These are phyloP conservation scores for Naganishia friedmannii DNA, from an alignment of 768 basidiomycete genomes.

Conservation along the genomic window DNA sequence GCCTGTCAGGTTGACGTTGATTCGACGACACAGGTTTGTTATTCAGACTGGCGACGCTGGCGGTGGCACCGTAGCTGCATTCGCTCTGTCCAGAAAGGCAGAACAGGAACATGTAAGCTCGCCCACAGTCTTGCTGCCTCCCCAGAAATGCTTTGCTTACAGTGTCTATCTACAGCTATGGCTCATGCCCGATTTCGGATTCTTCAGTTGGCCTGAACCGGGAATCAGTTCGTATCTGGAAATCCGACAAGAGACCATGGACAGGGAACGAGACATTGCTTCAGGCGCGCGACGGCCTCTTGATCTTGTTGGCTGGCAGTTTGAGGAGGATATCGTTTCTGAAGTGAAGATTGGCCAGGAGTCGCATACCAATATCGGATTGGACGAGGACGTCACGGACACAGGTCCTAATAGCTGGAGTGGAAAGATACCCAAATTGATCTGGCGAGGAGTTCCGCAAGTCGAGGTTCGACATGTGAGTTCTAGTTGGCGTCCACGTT, in stretches of 20 bases:
- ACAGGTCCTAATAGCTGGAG: slow-evolving; percentile 30
- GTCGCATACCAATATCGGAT: not conserved
- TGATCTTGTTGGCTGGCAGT: not conserved
- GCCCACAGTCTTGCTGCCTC: not conserved
- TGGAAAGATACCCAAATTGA: slow-evolving; percentile 35
- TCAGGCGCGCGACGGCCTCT: not conserved
- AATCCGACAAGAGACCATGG: slow-evolving; percentile 31
- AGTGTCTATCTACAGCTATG: slow-evolving; percentile 32
- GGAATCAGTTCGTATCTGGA: slow-evolving; percentile 34
- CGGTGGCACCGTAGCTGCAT: slow-evolving; percentile 35
- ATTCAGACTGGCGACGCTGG: slow-evolving; percentile 39
- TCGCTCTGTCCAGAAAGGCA: slow-evolving; percentile 35
- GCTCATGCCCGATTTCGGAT: slow-evolving; percentile 46
- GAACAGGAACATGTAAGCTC: slow-evolving; percentile 29
- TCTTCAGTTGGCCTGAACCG: slow-evolving; percentile 42
- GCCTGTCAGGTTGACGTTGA: not conserved
- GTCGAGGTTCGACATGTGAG: slow-evolving; percentile 40
- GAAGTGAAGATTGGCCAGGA: not conserved
- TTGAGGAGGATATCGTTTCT: not conserved
- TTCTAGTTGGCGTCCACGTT: not conserved
- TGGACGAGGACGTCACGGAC: not conserved
- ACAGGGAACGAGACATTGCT: slow-evolving; percentile 34
- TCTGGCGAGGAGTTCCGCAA: slow-evolving; percentile 41
- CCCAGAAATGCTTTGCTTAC: not conserved
- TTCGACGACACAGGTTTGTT: slow-evolving; percentile 30